Conservation (phyloP, 352 stramenopile species). For the Phytopythium montanum region DNA sequence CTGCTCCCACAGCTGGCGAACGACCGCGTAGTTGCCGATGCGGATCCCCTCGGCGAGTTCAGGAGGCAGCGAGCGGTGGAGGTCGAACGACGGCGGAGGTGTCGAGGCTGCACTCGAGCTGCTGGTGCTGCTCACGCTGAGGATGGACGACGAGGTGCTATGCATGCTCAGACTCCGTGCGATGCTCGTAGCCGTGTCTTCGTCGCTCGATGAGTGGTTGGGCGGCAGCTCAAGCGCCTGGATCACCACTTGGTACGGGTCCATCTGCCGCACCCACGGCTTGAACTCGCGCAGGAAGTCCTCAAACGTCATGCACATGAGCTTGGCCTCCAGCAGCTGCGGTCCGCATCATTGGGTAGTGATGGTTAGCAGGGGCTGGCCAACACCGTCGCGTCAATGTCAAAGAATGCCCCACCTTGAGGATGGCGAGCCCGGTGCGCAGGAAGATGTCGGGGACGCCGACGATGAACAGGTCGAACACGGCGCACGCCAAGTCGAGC, state of each 20-base stretch:
- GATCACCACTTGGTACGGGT: constrained; percentile 74
- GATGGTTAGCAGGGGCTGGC: neutral
- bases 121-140: constrained; percentile 16
- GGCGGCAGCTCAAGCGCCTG: constrained; percentile 49
- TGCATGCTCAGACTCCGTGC: constrained; percentile 44
- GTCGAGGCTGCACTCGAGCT: constrained; percentile 19
- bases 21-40: constrained; percentile 25
- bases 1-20: constrained; percentile 42
- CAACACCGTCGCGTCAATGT: neutral
- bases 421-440: constrained; percentile 67
- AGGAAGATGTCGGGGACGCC: constrained; percentile 80
- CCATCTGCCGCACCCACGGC: constrained; percentile 58
- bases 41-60: constrained; percentile 41
- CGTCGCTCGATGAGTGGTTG: constrained; percentile 39
- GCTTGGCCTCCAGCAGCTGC: constrained; percentile 58
- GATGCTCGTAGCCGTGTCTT: constrained; percentile 60
- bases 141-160: constrained; percentile 9
- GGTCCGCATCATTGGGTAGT: neutral
- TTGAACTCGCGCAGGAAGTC: constrained; percentile 86
- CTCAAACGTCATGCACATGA: constrained; percentile 85
- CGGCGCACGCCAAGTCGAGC: constrained; percentile 68
- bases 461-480: constrained; percentile 85
- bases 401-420: constrained; percentile 39
- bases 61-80: constrained; percentile 63
- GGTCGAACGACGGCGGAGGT: constrained; percentile 38